These are phyloP conservation scores for Parafenestella ontariensis DNA, from an alignment of 2,329 filamentous ascomycete genomes.

Conservation along the genomic window DNA sequence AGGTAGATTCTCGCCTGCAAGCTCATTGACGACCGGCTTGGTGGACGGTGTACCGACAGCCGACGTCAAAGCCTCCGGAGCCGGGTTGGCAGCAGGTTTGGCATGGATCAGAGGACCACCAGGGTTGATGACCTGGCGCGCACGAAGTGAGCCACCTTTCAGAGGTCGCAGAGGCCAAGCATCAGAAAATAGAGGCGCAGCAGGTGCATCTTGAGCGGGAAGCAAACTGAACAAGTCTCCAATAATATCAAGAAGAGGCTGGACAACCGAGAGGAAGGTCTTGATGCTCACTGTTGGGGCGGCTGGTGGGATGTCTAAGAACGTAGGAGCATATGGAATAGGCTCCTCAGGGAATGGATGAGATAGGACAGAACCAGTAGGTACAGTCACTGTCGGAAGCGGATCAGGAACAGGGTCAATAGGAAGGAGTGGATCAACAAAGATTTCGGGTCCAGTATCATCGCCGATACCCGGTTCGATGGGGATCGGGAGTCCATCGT, in stretches of 20 bases:
- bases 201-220: not conserved
- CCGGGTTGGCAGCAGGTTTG: not conserved
- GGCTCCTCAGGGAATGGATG: not conserved
- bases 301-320: not conserved
- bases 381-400: not conserved
- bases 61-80: not conserved
- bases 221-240: not conserved
- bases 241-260: not conserved
- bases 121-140: not conserved
- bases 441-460: not conserved
- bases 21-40: not conserved
- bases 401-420: not conserved
- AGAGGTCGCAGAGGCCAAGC: no score
- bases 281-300: not conserved
- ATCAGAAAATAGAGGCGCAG: not conserved
- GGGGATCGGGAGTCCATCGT: not conserved
- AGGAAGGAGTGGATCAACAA: slow-evolving; percentile 1
- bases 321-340: not conserved
- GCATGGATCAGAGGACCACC: not conserved
- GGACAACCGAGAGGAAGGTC: not conserved
- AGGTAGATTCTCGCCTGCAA: not conserved
- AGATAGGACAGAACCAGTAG: not conserved
- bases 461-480: slow-evolving; percentile 5
- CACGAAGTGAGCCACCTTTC: not conserved
- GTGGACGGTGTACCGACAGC: not conserved